phyloP scores from a whole-genome alignment of 192 early-diverging fungal genomes.

The Coemansia sp. region DNA sequence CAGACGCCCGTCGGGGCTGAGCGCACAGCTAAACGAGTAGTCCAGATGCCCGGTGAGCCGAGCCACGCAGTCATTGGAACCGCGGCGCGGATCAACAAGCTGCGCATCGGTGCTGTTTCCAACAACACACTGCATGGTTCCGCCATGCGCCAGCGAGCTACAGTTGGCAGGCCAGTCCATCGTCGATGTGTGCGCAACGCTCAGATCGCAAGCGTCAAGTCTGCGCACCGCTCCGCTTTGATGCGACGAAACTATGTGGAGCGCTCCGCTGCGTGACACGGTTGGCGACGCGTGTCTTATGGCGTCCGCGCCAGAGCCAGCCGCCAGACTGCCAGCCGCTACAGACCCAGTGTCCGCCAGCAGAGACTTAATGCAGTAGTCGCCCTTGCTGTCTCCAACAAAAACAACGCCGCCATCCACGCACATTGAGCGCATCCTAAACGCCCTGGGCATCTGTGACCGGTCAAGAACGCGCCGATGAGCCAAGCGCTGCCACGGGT shows the following conservation, averaged over 20 bases:
- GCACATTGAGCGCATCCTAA: conserved; percentile 38
- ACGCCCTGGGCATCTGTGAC: conserved; percentile 18
- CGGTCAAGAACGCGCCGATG: conserved; percentile 23
- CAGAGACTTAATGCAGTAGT: conserved; percentile 29
- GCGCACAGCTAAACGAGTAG: conserved; percentile 43
- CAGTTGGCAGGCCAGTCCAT: conserved; percentile 53
- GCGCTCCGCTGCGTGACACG: conserved; percentile 4
- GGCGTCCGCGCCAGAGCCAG: conserved; percentile 23
- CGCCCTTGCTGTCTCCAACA: conserved; percentile 43
- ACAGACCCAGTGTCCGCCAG: conserved; percentile 9
- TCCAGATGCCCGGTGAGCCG: conserved; percentile 43
- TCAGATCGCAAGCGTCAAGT: conserved; percentile 18
- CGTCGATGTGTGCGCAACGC: not conserved
- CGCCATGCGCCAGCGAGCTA: conserved; percentile 24
- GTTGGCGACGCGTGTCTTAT: conserved; percentile 39
- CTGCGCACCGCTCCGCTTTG: conserved; percentile 27
- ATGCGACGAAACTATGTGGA: conserved; percentile 20
- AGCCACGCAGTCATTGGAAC: conserved; percentile 1
- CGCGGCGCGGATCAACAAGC: conserved; percentile 35
- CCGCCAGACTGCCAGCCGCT: not conserved
- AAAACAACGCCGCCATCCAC: conserved; percentile 39
- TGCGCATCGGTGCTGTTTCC: conserved; percentile 38
- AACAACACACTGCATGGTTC: conserved; percentile 42
- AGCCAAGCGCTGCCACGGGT: conserved; percentile 25
- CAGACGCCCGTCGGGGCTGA: conserved; percentile 45